phyloP scores from a whole-genome alignment of 306 rosid genomes.

The Vigna hirtella region DNA sequence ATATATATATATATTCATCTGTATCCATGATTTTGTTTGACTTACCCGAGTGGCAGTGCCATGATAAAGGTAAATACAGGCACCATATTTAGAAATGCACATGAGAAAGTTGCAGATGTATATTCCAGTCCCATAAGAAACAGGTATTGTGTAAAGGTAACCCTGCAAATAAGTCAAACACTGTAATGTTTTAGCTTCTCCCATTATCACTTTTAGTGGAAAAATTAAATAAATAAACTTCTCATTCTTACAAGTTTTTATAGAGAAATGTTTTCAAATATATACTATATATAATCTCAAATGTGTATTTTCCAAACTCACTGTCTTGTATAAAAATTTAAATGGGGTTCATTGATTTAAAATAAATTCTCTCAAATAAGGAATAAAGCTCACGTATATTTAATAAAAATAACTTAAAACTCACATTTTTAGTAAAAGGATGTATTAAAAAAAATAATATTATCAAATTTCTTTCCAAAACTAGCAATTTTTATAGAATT shows the following conservation, averaged over 20 bases:
- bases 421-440: not conserved
- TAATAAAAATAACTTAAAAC: not conserved
- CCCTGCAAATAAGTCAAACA: conserved; percentile 54
- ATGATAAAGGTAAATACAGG: conserved; percentile 79
- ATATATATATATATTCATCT: no score
- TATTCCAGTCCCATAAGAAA: conserved; percentile 77
- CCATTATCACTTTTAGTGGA: no score
- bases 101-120: conserved; percentile 80
- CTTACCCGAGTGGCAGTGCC: conserved; percentile 83
- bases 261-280: no score
- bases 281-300: no score
- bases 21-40: not conserved
- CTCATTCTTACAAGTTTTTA: no score
- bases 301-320: no score
- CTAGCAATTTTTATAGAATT: not conserved
- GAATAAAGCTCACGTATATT: not conserved
- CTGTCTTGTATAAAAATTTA: not conserved
- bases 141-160: conserved; percentile 65
- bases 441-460: not conserved
- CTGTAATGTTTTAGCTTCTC: no score
- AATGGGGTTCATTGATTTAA: not conserved
- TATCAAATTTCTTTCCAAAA: not conserved
- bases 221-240: no score
- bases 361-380: not conserved
- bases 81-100: conserved; percentile 86